A percentile compares a stretch with the other conserved stretches of the same genome.
Evolutionary conservation across 352 stramenopile genomes (phyloP).

Genomic region (Pelagophyceae sp.): DNA sequence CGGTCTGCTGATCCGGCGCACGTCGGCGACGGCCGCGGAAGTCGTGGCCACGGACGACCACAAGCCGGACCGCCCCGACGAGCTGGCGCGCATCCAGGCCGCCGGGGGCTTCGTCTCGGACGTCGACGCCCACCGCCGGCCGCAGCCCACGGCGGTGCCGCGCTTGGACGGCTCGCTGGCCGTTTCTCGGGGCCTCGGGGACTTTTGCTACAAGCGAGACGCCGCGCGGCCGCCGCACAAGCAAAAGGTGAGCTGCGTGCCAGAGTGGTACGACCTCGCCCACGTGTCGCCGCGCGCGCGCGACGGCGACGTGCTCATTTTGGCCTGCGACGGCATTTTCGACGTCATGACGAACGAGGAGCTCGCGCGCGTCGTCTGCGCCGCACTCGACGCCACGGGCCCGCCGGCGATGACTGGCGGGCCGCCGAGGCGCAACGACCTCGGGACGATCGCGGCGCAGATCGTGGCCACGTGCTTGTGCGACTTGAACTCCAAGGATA

Average conservation of each 20-base stretch:
- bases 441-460: not conserved
- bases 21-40: not conserved
- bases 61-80: conserved; percentile 15
- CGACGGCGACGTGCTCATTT: conserved; percentile 54
- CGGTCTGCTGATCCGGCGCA: not conserved
- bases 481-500: conserved; percentile 16
- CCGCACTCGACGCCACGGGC: not conserved
- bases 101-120: conserved; percentile 11
- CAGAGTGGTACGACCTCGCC: conserved; percentile 35
- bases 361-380: conserved; percentile 42
- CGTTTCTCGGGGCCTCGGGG: conserved; percentile 3
- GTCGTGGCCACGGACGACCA: conserved; percentile 1
- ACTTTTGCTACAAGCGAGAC: conserved; percentile 16
- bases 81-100: conserved; percentile 1
- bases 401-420: not conserved
- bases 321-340: conserved; percentile 68
- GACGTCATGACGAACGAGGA: conserved; percentile 63
- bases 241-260: conserved; percentile 43
- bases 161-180: conserved; percentile 12
- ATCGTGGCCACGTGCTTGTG: not conserved
- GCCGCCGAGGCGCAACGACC: not conserved
- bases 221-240: not conserved
- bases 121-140: not conserved
- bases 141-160: not conserved
- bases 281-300: too few relatives aligned